These are phyloP conservation scores for Pichia sp. DNA, from an alignment of 1,139 yeast species.

Conservation along the genomic window DNA sequence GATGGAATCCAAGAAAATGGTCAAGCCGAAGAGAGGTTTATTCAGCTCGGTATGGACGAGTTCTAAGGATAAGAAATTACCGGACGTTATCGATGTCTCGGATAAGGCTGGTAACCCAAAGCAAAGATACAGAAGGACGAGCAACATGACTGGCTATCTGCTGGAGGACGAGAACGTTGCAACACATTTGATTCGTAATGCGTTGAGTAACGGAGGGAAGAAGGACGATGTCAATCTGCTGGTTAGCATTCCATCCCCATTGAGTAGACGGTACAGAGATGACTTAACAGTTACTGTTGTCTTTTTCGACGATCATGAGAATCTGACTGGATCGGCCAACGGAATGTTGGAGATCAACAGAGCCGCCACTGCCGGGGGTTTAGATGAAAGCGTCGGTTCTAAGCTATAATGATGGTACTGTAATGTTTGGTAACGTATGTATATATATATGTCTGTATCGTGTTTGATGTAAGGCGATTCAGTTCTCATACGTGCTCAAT, in stretches of 20 bases:
- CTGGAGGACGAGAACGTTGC: constrained; percentile 83
- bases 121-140: constrained; percentile 48
- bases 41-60: constrained; percentile 38
- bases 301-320: constrained; percentile 62
- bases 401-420: constrained; percentile 27
- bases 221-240: constrained; percentile 83
- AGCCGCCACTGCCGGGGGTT: background rate
- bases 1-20: constrained; percentile 76
- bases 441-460: background rate
- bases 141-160: constrained; percentile 44
- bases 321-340: constrained; percentile 39
- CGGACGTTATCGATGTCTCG: constrained; percentile 60
- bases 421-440: background rate
- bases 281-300: constrained; percentile 95
- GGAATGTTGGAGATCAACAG: background rate
- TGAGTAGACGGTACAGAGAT: constrained; percentile 88
- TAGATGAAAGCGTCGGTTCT: constrained; percentile 41
- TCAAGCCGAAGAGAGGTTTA: constrained; percentile 42
- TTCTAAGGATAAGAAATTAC: constrained; percentile 50
- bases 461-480: background rate
- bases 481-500: background rate
- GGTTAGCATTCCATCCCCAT: constrained; percentile 89
- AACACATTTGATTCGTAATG: constrained; percentile 90
- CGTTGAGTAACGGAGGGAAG: constrained; percentile 83
- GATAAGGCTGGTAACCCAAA: constrained; percentile 52